Conservation (phyloP, 106 monocot genomes). For the Platanthera zijinensis region DNA sequence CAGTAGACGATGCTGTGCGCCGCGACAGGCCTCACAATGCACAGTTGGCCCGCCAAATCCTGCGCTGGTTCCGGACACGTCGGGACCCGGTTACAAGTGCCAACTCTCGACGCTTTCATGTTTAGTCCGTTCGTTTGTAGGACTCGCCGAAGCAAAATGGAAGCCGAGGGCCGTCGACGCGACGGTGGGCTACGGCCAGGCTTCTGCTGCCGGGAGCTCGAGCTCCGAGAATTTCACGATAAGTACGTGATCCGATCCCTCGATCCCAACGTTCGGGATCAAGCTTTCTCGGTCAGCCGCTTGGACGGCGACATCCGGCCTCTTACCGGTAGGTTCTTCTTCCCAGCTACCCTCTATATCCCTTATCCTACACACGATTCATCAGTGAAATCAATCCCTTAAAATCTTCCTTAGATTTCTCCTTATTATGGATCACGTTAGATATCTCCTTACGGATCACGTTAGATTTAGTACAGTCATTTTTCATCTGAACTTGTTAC, state of each 20-base stretch:
- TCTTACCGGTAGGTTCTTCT: conserved; percentile 19
- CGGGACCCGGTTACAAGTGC: too few relatives aligned
- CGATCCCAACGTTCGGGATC: conserved; percentile 44
- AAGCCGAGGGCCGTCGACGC: not conserved
- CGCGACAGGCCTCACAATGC: too few relatives aligned
- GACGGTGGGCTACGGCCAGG: conserved; percentile 1
- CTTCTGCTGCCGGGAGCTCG: conserved; percentile 55
- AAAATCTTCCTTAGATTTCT: not conserved
- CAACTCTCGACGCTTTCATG: too few relatives aligned
- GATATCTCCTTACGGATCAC: not conserved
- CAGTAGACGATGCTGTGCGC: too few relatives aligned
- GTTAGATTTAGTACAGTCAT: not conserved
- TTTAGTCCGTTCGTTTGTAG: too few relatives aligned
- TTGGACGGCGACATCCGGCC: conserved; percentile 44
- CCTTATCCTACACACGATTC: not conserved
- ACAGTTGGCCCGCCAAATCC: too few relatives aligned
- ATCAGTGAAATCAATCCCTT: not conserved
- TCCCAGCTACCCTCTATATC: not conserved
- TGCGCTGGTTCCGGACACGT: too few relatives aligned
- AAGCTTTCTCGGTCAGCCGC: conserved; percentile 54
- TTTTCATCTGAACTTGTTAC: not conserved
- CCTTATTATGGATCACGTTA: not conserved
- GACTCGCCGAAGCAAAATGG: not conserved
- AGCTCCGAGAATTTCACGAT: conserved; percentile 62
- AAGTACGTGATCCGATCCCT: conserved; percentile 64